Percentiles rank a stretch among this genome's conserved stretches.
Evolutionary conservation across 75 land plant species (phyloP).

Genomic region (Isoetes taiwanensis): DNA sequence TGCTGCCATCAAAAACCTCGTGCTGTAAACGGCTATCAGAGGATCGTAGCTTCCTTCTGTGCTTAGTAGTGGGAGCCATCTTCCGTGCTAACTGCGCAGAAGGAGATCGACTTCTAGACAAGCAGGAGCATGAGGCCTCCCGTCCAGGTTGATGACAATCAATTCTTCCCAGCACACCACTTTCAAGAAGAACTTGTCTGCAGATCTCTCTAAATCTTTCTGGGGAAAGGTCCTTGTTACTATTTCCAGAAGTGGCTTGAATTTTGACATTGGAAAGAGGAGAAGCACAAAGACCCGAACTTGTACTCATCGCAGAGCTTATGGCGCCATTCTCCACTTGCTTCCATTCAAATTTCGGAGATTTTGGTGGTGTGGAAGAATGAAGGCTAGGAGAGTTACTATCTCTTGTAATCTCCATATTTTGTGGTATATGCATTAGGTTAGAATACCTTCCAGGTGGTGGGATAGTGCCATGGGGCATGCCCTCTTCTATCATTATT

Average conservation of each 20-base stretch:
- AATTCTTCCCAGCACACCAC: neutral
- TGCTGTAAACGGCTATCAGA: constrained; percentile 14
- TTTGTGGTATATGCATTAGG: constrained; percentile 2
- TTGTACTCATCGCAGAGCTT: neutral
- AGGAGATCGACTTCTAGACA: neutral
- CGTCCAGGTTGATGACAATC: too few species aligned
- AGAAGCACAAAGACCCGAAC: neutral
- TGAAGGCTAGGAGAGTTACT: neutral
- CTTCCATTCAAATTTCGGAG: neutral
- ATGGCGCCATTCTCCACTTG: neutral
- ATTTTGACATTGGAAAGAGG: neutral
- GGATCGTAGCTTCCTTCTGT: constrained; percentile 18
- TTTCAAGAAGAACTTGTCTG: constrained; percentile 2
- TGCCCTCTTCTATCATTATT: constrained; percentile 65
- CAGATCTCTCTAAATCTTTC: neutral
- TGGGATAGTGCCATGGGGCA: constrained; percentile 16
- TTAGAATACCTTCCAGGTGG: constrained; percentile 1
- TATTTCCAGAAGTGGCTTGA: neutral
- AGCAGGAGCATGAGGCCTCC: too few species aligned
- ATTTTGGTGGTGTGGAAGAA: neutral
- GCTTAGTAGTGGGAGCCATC: constrained; percentile 3
- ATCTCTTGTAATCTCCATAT: neutral
- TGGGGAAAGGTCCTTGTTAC: neutral
- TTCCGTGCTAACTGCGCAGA: neutral
- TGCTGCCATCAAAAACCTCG: constrained; percentile 4